These are phyloP conservation scores for Pseudogymnoascus sp. DNA, from an alignment of 2,329 filamentous ascomycete genomes.

Conservation along the genomic window DNA sequence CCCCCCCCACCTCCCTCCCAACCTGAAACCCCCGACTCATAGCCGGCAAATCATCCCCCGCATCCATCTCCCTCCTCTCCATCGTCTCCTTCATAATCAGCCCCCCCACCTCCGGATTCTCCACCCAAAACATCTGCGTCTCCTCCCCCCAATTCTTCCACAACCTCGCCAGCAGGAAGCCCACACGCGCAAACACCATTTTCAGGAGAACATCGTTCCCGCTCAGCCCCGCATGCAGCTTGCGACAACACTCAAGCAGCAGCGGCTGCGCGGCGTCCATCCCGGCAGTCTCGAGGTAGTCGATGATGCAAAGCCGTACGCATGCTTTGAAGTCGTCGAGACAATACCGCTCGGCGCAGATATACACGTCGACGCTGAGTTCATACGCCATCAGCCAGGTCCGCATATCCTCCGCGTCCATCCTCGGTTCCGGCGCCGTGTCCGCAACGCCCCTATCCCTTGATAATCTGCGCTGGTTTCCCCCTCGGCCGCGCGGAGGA, in stretches of 20 bases:
- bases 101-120: constrained; percentile 39
- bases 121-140: constrained; percentile 36
- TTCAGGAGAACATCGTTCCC: constrained; percentile 36
- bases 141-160: constrained; percentile 35
- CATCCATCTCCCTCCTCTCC: constrained; percentile 35
- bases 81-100: constrained; percentile 41
- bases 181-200: constrained; percentile 42
- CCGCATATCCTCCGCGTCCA: constrained; percentile 37
- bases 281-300: constrained; percentile 32
- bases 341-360: constrained; percentile 40
- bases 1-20: not conserved
- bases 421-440: constrained; percentile 17
- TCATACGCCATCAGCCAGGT: constrained; percentile 41
- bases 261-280: constrained; percentile 23
- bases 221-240: constrained; percentile 37
- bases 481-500: constrained; percentile 16
- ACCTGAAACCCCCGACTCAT: constrained; percentile 31
- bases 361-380: constrained; percentile 41
- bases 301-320: constrained; percentile 36
- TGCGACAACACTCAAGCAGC: constrained; percentile 37
- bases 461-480: constrained; percentile 17
- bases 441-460: constrained; percentile 17
- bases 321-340: constrained; percentile 38
- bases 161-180: constrained; percentile 39
- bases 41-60: constrained; percentile 33